These are phyloP conservation scores for Hebeloma cylindrosporum DNA, from an alignment of 768 basidiomycete genomes.

Conservation along the genomic window DNA sequence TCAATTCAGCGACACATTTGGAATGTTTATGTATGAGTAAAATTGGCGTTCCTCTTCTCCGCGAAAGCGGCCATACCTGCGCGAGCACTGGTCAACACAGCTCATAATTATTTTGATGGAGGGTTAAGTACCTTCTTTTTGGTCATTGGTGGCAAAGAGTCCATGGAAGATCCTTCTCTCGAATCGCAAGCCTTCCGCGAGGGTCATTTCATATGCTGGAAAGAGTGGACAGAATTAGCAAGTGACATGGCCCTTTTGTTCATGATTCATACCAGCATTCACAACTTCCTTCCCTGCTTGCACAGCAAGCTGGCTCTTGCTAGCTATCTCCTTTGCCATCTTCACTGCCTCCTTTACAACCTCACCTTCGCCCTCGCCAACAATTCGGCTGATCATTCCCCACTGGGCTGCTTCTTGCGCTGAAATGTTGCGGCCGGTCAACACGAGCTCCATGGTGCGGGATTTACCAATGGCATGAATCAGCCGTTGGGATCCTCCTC, in stretches of 20 bases:
- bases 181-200: conserved; percentile 81
- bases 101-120: neutral
- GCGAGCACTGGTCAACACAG: neutral
- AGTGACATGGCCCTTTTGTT: neutral
- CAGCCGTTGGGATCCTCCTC: conserved; percentile 91
- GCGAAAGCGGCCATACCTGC: conserved; percentile 93
- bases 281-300: conserved; percentile 93
- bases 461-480: conserved; percentile 87
- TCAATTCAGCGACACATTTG: neutral
- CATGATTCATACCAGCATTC: conserved; percentile 62
- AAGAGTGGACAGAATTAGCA: conserved; percentile 3
- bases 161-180: conserved; percentile 91
- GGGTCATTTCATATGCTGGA: conserved; percentile 74
- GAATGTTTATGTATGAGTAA: conserved; percentile 54
- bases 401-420: conserved; percentile 83
- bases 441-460: conserved; percentile 89
- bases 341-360: conserved; percentile 87
- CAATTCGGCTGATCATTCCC: conserved; percentile 86
- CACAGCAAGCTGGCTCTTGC: conserved; percentile 80
- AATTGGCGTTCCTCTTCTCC: conserved; percentile 88
- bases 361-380: conserved; percentile 69
- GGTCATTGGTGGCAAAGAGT: conserved; percentile 90
- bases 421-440: conserved; percentile 81
- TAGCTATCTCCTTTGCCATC: conserved; percentile 75
- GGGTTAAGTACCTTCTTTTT: conserved; percentile 79